Conservation (phyloP, 208 protist genomes). For the Trypanosoma brucei region DNA sequence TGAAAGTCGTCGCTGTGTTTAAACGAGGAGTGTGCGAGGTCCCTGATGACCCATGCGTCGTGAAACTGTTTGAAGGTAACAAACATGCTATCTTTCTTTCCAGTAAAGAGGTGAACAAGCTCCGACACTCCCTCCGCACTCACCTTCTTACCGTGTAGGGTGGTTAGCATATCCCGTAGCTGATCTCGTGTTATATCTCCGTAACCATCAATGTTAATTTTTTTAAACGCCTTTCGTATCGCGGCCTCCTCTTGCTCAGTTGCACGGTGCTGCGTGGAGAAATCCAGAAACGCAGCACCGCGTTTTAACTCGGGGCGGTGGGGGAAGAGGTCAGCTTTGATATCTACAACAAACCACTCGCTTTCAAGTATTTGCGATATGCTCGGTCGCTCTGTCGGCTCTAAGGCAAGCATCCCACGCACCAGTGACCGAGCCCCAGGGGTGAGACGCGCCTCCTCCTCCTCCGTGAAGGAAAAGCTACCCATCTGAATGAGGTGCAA, state of each 20-base stretch:
- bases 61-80: slow-evolving; percentile 84
- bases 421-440: slow-evolving; percentile 51
- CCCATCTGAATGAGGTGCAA: slow-evolving; percentile 77
- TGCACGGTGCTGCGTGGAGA: slow-evolving; percentile 42
- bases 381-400: slow-evolving; percentile 80
- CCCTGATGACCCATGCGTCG: slow-evolving; percentile 78
- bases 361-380: slow-evolving; percentile 82
- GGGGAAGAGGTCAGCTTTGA: slow-evolving; percentile 62
- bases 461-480: slow-evolving; percentile 55
- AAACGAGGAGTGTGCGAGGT: slow-evolving; percentile 60
- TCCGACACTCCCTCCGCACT: slow-evolving; percentile 54
- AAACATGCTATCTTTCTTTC: slow-evolving; percentile 32
- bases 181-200: slow-evolving; percentile 77
- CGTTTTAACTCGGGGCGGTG: slow-evolving; percentile 27
- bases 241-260: slow-evolving; percentile 69
- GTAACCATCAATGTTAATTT: slow-evolving; percentile 79
- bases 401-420: slow-evolving; percentile 65
- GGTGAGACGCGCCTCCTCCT: slow-evolving; percentile 70
- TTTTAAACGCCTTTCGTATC: slow-evolving; percentile 63
- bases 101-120: slow-evolving; percentile 76
- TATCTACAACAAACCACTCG: slow-evolving; percentile 75
- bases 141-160: slow-evolving; percentile 57
- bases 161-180: slow-evolving; percentile 82
- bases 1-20: slow-evolving; percentile 67
- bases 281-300: slow-evolving; percentile 53